Base-by-base conservation (phyloP, 2,329 filamentous ascomycete species). In the Fusarium sp. region DNA sequence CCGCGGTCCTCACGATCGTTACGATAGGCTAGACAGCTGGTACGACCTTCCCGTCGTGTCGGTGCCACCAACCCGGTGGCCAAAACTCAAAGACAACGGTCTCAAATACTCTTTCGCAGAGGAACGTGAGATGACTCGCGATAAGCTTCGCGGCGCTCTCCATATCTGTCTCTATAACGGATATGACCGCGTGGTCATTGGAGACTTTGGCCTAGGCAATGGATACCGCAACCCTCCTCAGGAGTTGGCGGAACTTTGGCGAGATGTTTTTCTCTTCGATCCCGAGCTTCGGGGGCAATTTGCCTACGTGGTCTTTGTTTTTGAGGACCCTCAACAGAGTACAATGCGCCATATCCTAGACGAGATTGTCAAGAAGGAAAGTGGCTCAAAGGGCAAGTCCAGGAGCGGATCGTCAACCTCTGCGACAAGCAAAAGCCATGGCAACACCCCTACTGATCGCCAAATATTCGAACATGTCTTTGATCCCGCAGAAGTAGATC, bases 131-230 rank as follows among this genome's bases (percentile, higher is more conserved):
- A 84, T 93, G 77, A 91, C 93, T 80, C 86, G 85, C 74, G 89
- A 91, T 74, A 93, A 94, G 80, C 90, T 94, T 78, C 87, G 89
- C 24, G 87, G 88, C 2, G 89, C 91, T 4, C 85, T 94, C 20
- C 86, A 89, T 48, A 92, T 94, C 67, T 92, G 91, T 68, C 87
- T 87, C 20, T 87, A 85, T 74, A 85, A 88, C 72, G 82, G 83
- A 61, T 88, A 89, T 74, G 80, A 83, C 42, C 83, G 85, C 62
- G 82, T 91, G 24, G 87, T 89, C 53, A 86, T 91, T 61, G 88
- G 88, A 24, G 89, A 89, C 70, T 92, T 91, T 75, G 89, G 89
- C 3, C 81, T 91, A 9, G 89, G 89, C 47, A 90, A 90, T 67
- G 83, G 84, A 40, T 87, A 88, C 75, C 85, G 87, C 71, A 92